Percentiles rank a stretch among this genome's conserved stretches.
phyloP scores from a whole-genome alignment of 345 rosid species.

The Aethionema arabicum region DNA sequence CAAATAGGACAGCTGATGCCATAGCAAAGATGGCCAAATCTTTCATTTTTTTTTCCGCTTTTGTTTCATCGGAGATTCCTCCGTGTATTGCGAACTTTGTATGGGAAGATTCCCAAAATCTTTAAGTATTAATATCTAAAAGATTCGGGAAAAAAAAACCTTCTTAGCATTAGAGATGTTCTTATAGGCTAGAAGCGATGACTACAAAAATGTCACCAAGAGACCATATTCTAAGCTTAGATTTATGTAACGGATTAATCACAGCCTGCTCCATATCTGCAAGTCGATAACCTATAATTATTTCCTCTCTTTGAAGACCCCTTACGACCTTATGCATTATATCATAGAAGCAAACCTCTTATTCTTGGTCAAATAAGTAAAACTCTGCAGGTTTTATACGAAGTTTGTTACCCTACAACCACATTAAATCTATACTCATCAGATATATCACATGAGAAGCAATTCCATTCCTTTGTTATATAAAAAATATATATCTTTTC shows the following conservation, averaged over 20 bases:
- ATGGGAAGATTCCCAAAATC: too few relatives aligned
- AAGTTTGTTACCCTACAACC: conserved; percentile 77
- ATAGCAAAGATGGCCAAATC: too few relatives aligned
- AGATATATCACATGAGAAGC: background rate
- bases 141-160: too few relatives aligned
- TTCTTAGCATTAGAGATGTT: too few relatives aligned
- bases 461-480: background rate
- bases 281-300: conserved; percentile 75
- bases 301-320: conserved; percentile 71
- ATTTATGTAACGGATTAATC: conserved; percentile 69
- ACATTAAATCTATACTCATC: conserved; percentile 19
- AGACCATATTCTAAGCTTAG: conserved; percentile 69
- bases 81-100: too few relatives aligned
- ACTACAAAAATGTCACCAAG: conserved; percentile 87
- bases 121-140: too few relatives aligned
- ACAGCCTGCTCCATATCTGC: conserved; percentile 65
- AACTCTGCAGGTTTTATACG: conserved; percentile 90
- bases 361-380: conserved; percentile 80
- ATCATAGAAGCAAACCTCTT: conserved; percentile 66
- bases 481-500: conserved; percentile 65
- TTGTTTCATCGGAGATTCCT: too few relatives aligned
- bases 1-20: too few relatives aligned
- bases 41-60: too few relatives aligned
- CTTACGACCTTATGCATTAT: conserved; percentile 76
- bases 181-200: conserved; percentile 51